Evolutionary conservation across 2,329 filamentous ascomycete species (phyloP), one percentile per base, ranked within the genome.

Genomic region (Blastomyces silverae): DNA sequence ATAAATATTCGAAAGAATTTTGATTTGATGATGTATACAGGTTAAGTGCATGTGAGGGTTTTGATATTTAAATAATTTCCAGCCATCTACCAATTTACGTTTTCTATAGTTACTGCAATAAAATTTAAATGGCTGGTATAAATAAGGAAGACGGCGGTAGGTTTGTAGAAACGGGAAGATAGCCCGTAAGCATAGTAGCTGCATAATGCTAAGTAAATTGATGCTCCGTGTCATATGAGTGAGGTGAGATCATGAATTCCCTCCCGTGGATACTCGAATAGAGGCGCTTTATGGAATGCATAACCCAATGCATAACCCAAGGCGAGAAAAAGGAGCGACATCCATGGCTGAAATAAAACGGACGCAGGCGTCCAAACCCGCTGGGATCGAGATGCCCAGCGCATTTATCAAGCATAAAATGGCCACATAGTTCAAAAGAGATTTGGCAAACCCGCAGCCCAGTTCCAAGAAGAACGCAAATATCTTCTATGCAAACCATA

Each of bases 401-500:
- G 3, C 22, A 25, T 10, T 50, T 25, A 50, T 50, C 48, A 50
- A 50, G 48, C 48, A 50, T 25, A 50, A 50, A 50, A 50, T 50
- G 46, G n/a, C n/a, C 46, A 11, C 13, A 53, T 17, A 7, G 4
- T 7, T 17, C 22, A 53, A 31, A 50, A 53, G 25, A 7, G 5
- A 53, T 53, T 53, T 15, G 8, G 50, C 3, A 31, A 13, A 31
- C 25, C 22, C 50, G 31, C 13, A 25, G 3, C 13, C 13, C 11
- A 31, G 13, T 28, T 53, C 28, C 28, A 53, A 31, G 28, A 31
- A 6, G 20, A 28, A 59, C 11, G 4, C 13, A 13, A 53, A 59
- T 44, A 59, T 44, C 55, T 59, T 25, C 37, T 59, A 25, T 59
- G 39, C 8, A 59, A 59, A 44, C 13, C 22, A 42, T 39, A 13